Evolutionary conservation across 768 basidiomycete genomes (phyloP).

Genomic region (Mycena leptocephala): DNA sequence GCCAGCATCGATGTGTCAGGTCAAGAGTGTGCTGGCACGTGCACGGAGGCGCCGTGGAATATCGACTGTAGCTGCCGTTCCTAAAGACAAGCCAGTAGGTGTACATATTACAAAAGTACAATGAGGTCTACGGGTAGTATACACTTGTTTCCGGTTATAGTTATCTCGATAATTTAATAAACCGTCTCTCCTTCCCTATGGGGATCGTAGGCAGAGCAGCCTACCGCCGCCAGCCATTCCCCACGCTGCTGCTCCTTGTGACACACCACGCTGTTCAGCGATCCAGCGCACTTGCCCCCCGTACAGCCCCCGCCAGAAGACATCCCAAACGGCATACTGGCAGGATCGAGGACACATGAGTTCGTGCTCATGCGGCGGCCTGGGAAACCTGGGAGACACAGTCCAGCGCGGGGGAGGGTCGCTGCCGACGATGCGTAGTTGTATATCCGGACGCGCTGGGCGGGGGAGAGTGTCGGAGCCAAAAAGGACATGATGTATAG

Average conservation of each 20-base stretch:
- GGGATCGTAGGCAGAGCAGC: conserved; percentile 63
- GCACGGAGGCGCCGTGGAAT: no score
- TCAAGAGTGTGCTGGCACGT: no score
- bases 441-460: conserved; percentile 70
- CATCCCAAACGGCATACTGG: conserved; percentile 47
- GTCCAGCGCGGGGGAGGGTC: conserved; percentile 60
- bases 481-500: conserved; percentile 72
- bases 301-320: conserved; percentile 41
- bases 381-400: conserved; percentile 34
- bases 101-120: background rate
- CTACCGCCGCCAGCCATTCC: conserved; percentile 64
- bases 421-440: conserved; percentile 62
- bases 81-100: no score
- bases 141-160: background rate
- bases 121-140: background rate
- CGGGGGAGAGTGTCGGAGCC: conserved; percentile 69
- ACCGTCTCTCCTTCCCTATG: conserved; percentile 18
- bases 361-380: conserved; percentile 1
- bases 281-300: conserved; percentile 60
- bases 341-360: conserved; percentile 54
- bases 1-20: no score
- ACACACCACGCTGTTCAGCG: conserved; percentile 55
- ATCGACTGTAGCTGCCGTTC: no score
- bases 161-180: background rate
- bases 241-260: conserved; percentile 60